Percentiles rank a stretch among this genome's conserved stretches.
These are phyloP conservation scores for Gnaphalium uliginosum DNA, from an alignment of 129 eudicot genomes.

Conservation along the genomic window DNA sequence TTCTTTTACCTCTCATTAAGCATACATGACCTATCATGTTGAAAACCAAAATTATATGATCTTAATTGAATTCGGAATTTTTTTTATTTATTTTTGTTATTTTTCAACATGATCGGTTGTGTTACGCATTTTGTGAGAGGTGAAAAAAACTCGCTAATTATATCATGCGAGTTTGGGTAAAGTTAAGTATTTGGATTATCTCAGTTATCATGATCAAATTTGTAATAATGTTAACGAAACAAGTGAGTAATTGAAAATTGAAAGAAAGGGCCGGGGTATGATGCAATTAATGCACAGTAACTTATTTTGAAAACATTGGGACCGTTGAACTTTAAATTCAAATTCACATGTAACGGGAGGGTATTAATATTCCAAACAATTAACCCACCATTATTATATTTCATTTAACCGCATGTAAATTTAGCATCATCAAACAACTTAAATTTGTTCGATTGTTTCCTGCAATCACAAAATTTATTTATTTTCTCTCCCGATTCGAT, in stretches of 20 bases:
- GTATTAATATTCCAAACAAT: slow-evolving; percentile 25
- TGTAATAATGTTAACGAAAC: too few species aligned
- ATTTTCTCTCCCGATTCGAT: slow-evolving; percentile 14
- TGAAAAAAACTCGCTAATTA: too few species aligned
- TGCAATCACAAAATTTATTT: slow-evolving; percentile 8
- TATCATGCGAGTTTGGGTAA: too few species aligned
- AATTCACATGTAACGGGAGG: slow-evolving; percentile 25
- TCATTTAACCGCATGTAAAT: slow-evolving; percentile 37
- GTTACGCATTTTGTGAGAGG: too few species aligned
- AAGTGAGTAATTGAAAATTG: background rate
- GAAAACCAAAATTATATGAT: too few species aligned
- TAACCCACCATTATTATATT: slow-evolving; percentile 17
- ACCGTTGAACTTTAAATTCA: slow-evolving; percentile 29
- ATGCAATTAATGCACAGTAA: background rate
- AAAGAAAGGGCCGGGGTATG: background rate
- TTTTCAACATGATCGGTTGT: too few species aligned
- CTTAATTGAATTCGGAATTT: too few species aligned
- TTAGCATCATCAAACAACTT: slow-evolving; percentile 27
- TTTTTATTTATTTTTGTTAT: too few species aligned
- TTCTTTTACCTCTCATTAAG: too few species aligned
- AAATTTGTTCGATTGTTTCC: slow-evolving; percentile 3
- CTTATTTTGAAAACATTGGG: background rate
- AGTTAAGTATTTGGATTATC: too few species aligned
- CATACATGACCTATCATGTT: too few species aligned
- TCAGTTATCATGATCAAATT: too few species aligned